Evolutionary conservation across 148 eudicot genomes (phyloP).

Genomic region (Cornus kousa): DNA sequence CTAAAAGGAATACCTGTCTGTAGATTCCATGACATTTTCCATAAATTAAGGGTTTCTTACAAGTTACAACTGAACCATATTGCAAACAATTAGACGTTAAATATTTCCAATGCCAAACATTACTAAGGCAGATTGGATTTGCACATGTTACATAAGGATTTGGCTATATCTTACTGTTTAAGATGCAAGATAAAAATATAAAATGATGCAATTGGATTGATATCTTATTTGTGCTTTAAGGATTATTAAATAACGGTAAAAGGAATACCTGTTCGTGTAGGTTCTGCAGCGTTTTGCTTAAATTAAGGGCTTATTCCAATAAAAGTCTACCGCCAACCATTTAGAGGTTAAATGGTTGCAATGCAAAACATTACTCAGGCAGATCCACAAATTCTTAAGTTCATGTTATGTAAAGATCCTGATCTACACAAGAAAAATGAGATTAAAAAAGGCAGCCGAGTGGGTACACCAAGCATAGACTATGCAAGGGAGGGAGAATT

Average conservation of each 20-base stretch:
- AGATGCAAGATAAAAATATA: too few species aligned
- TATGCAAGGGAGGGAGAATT: neutral
- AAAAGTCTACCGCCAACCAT: too few species aligned
- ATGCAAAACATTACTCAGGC: neutral
- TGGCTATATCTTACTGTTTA: too few species aligned
- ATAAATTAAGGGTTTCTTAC: neutral
- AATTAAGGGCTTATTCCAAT: neutral
- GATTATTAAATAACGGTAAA: too few species aligned
- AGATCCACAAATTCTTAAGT: neutral
- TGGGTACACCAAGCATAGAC: neutral
- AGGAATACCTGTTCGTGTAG: neutral
- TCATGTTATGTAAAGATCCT: neutral
- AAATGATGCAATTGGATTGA: too few species aligned
- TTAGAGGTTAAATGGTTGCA: neutral
- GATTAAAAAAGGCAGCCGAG: neutral
- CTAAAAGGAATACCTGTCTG: too few species aligned
- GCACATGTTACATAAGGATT: neutral
- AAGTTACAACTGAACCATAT: neutral
- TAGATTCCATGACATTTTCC: neutral
- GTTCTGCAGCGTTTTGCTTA: too few species aligned
- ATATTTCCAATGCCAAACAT: neutral
- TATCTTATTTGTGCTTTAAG: too few species aligned
- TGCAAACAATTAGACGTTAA: neutral
- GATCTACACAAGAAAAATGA: neutral
- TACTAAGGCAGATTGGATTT: neutral